Evolutionary conservation across 2,329 filamentous ascomycete species (phyloP), one percentile per base, ranked within the genome.

Genomic region (Colletotrichum coccodes): DNA sequence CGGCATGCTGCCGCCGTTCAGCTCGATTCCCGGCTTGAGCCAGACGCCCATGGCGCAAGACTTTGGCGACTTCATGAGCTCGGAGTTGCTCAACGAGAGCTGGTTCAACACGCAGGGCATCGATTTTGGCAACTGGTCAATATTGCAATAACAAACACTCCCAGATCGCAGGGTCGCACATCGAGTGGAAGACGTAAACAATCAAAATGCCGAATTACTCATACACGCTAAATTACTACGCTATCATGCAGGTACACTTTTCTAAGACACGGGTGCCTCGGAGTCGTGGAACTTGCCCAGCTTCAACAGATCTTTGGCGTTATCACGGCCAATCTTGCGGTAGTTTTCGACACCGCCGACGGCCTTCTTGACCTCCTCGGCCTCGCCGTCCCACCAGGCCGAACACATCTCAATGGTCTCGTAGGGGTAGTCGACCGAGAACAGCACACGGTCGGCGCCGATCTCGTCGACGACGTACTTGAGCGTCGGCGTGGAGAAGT

Each of bases 401-500:
- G 79, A 82, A 14, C 79, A 81, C 59, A 84, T 79, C 9, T 77
- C 75, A 32, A 84, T 83, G 0, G 72, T 80, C 79, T 86, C 85
- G 61, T 84, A 87, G 0, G 85, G 86, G 70, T 87, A 87, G 71
- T 87, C 85, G 3, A 87, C 82, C 2, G 80, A 84, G 73, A 86
- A 87, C n/a, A 87, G 71, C 42, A 87, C 84, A 0, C 85, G 76
- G 60, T 87, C 84, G 6, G 83, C 77, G 8, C 85, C 82, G 32
- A 89, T 77, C 71, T 87, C 81, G 23, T 79, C 78, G 23, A 85
- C 78, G 52, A 82, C 83, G 60, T 82, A 88, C 70, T 87, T 79
- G 50, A 89, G 75, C 1, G 85, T 86, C 1, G 82, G 76, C 0
- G 85, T 87, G 0, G 84, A 87, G 72, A 89, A 89, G 73, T 89